Evolutionary conservation across 2,329 filamentous ascomycete genomes (phyloP).

Genomic region (Pyrenophora teres): DNA sequence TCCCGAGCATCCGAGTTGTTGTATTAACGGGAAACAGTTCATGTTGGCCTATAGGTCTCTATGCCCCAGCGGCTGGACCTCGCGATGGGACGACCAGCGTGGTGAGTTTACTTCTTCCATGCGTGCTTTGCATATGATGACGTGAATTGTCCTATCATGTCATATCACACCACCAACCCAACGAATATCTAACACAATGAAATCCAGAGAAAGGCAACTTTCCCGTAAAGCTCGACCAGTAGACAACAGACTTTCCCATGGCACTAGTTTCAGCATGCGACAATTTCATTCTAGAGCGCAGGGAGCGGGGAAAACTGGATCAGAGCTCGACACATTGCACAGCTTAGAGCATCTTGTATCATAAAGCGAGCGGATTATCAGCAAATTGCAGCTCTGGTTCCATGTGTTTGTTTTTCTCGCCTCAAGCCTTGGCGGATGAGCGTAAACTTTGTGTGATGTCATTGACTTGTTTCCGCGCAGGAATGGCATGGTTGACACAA

Average conservation of each 20-base stretch:
- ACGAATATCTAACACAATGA: conserved; percentile 4
- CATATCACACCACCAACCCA: too few species aligned
- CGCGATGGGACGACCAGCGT: conserved; percentile 97
- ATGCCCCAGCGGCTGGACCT: conserved; percentile 92
- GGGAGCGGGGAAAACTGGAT: conserved; percentile 22
- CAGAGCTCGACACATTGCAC: conserved; percentile 27
- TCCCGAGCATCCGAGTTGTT: not conserved
- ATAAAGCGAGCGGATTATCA: conserved; percentile 31
- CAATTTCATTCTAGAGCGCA: conserved; percentile 20
- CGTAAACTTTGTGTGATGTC: conserved; percentile 6
- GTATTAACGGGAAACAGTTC: conserved; percentile 66
- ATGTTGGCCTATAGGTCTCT: conserved; percentile 95
- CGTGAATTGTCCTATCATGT: too few species aligned
- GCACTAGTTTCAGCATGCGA: conserved; percentile 16
- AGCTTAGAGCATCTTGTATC: conserved; percentile 34
- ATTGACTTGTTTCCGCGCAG: not conserved
- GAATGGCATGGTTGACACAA: too few species aligned
- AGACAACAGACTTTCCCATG: conserved; percentile 20
- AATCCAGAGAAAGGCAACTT: conserved; percentile 41
- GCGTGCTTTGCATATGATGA: not conserved
- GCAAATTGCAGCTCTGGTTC: conserved; percentile 34
- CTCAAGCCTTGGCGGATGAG: not conserved
- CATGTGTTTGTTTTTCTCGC: conserved; percentile 12
- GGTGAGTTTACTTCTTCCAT: conserved; percentile 60
- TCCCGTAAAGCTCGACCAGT: conserved; percentile 46